Conservation (phyloP, 495 filamentous ascomycete genomes). For the Glutinoglossum americanum region DNA sequence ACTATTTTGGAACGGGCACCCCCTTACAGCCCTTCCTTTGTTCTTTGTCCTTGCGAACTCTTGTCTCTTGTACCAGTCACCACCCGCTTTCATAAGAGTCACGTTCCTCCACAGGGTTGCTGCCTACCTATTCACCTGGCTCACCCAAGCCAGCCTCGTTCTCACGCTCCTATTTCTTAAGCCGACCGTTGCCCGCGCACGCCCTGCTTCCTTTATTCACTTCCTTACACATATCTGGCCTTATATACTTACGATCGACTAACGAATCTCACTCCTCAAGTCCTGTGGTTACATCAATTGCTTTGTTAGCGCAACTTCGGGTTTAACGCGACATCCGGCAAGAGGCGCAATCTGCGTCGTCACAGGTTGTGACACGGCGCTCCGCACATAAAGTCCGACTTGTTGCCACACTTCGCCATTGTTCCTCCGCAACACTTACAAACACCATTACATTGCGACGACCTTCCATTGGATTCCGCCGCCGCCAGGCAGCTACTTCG, state of each 20-base stretch:
- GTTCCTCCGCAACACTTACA: background rate
- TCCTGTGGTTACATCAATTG: background rate
- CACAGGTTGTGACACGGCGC: background rate
- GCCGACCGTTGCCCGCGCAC: conserved; percentile 2
- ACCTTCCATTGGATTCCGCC: background rate
- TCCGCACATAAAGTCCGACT: background rate
- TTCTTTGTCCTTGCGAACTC: background rate
- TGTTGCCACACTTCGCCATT: background rate
- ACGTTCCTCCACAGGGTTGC: background rate
- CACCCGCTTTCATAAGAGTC: conserved; percentile 3
- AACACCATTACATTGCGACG: background rate
- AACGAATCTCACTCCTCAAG: background rate
- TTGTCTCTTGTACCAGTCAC: background rate
- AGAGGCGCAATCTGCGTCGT: conserved; percentile 1
- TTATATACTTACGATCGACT: background rate
- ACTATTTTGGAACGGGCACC: background rate
- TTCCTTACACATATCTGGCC: background rate
- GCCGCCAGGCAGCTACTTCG: background rate
- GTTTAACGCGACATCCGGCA: background rate
- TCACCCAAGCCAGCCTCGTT: background rate
- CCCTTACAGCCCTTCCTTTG: conserved; percentile 1
- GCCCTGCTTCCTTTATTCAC: background rate
- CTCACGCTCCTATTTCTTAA: background rate
- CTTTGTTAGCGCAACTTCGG: background rate
- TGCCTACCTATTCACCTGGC: background rate